These are phyloP conservation scores for Mycena pura DNA, from an alignment of 768 basidiomycete genomes.

Conservation along the genomic window DNA sequence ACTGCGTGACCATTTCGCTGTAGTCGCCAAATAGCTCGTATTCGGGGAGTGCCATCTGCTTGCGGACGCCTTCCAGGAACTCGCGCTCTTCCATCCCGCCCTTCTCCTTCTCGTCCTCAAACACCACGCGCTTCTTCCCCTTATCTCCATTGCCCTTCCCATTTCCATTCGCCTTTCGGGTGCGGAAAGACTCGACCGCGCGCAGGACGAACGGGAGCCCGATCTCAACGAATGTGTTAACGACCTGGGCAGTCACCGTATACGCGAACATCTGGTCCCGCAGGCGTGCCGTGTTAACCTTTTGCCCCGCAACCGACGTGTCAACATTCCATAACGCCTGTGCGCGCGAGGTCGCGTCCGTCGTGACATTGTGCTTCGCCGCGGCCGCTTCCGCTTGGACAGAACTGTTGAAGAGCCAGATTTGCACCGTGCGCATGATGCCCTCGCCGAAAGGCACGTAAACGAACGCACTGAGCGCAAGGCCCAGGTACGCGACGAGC, in stretches of 20 bases:
- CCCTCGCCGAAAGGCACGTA: conserved; percentile 93
- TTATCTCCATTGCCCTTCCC: conserved; percentile 35
- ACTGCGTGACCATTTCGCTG: conserved; percentile 95
- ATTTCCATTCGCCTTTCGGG: conserved; percentile 44
- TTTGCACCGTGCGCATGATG: conserved; percentile 69
- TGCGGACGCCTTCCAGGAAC: conserved; percentile 80
- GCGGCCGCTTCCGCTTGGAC: conserved; percentile 20
- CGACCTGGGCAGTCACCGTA: conserved; percentile 86
- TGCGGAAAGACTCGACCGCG: conserved; percentile 56
- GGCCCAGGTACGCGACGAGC: conserved; percentile 88
- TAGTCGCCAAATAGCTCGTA: conserved; percentile 89
- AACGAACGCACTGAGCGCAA: conserved; percentile 93
- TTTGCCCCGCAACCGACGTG: conserved; percentile 54
- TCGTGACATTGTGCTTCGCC: conserved; percentile 24
- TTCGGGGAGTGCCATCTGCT: conserved; percentile 79
- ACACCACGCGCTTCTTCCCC: conserved; percentile 72
- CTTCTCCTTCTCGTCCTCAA: conserved; percentile 69
- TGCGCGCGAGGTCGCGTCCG: conserved; percentile 34
- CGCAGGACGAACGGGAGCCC: conserved; percentile 81
- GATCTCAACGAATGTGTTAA: conserved; percentile 80
- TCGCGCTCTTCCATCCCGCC: conserved; percentile 71
- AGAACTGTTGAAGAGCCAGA: conserved; percentile 46
- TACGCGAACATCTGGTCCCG: conserved; percentile 94
- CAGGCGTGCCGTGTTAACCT: conserved; percentile 72
- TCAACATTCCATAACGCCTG: conserved; percentile 60